Conservation (phyloP, 768 basidiomycete species). For the Suillus variegatus region DNA sequence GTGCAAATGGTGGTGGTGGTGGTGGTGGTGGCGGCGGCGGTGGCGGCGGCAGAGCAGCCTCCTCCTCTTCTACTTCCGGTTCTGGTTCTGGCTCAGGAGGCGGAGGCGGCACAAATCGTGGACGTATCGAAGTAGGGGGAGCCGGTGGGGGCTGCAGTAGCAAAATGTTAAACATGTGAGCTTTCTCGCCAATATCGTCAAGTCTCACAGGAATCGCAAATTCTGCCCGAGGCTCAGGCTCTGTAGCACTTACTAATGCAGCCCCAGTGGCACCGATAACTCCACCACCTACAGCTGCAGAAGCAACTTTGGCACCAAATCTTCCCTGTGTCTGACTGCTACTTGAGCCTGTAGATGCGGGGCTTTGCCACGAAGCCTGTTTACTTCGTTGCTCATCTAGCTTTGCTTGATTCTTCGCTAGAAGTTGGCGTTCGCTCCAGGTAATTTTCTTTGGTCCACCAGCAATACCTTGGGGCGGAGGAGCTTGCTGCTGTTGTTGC, state of each 20-base stretch:
- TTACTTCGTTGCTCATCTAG: constrained; percentile 74
- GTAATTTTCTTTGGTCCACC: constrained; percentile 74
- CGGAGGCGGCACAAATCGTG: constrained; percentile 20
- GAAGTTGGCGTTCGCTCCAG: constrained; percentile 91
- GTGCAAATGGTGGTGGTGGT: constrained; percentile 35
- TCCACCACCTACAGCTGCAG: constrained; percentile 34
- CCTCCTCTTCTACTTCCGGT: constrained; percentile 21
- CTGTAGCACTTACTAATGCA: constrained; percentile 21
- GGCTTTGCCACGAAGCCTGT: constrained; percentile 48
- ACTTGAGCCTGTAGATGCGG: constrained; percentile 34
- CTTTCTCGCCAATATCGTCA: not conserved
- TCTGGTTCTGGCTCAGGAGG: constrained; percentile 22
- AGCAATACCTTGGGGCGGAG: constrained; percentile 20
- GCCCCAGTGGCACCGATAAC: constrained; percentile 32
- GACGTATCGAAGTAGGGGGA: constrained; percentile 22
- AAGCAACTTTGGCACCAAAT: constrained; percentile 30
- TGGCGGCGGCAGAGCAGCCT: constrained; percentile 17
- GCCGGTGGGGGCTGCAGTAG: constrained; percentile 30
- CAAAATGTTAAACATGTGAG: not conserved
- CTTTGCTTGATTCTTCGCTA: constrained; percentile 84
- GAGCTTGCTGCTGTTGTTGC: constrained; percentile 42
- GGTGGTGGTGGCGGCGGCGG: constrained; percentile 32
- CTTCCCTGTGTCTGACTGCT: constrained; percentile 44
- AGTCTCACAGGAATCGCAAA: constrained; percentile 29
- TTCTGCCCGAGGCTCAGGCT: constrained; percentile 33